A percentile compares a stretch with the other conserved stretches of the same genome.
These are phyloP conservation scores for Trypanosoma brucei DNA, from an alignment of 208 protist genomes.

Conservation along the genomic window DNA sequence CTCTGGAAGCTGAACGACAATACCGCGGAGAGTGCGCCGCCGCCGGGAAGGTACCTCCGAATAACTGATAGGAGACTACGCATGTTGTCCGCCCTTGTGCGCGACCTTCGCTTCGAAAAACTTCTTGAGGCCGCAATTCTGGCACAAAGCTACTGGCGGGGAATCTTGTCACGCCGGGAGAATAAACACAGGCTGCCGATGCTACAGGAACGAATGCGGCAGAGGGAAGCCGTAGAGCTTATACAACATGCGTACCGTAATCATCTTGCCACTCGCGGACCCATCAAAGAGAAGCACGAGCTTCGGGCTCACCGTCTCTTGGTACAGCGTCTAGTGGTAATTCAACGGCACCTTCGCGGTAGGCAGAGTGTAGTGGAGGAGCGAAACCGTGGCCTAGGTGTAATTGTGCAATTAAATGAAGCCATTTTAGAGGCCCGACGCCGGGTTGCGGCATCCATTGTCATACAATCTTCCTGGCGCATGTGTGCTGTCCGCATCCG, in stretches of 20 bases:
- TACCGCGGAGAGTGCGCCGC: neutral
- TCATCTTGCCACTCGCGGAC: constrained; percentile 25
- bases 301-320: constrained; percentile 23
- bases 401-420: constrained; percentile 15
- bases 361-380: constrained; percentile 37
- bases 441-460: constrained; percentile 25
- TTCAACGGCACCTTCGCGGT: constrained; percentile 37
- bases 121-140: constrained; percentile 8
- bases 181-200: neutral
- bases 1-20: neutral
- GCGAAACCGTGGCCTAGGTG: constrained; percentile 20
- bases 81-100: constrained; percentile 25
- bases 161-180: constrained; percentile 13
- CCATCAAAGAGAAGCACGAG: constrained; percentile 19
- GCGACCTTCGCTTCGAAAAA: constrained; percentile 20
- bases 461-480: constrained; percentile 52
- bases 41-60: constrained; percentile 20
- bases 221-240: constrained; percentile 23
- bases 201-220: constrained; percentile 6
- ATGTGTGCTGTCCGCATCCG: constrained; percentile 25
- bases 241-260: constrained; percentile 33
- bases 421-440: constrained; percentile 13
- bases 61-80: constrained; percentile 35
- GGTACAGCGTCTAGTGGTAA: constrained; percentile 15
- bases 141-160: constrained; percentile 37